Evolutionary conservation across 2,329 filamentous ascomycete genomes (phyloP).

Genomic region (Xylariaceae sp.): DNA sequence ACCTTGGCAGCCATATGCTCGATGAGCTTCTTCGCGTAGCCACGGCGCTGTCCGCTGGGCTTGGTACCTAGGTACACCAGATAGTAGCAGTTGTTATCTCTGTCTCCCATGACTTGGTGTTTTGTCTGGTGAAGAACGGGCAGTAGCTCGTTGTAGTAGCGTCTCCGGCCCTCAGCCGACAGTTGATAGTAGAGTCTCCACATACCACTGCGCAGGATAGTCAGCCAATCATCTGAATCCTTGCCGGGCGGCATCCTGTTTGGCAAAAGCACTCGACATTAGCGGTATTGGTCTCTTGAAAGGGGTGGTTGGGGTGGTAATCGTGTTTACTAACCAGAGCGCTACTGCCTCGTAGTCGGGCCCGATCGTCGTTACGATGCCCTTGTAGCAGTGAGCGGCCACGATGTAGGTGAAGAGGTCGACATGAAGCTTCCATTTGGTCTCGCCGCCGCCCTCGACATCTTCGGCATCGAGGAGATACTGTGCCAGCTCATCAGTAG

Average conservation of each 20-base stretch:
- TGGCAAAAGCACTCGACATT: constrained; percentile 4
- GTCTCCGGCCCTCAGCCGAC: constrained; percentile 62
- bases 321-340: constrained; percentile 57
- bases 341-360: constrained; percentile 72
- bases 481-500: constrained; percentile 64
- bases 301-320: not conserved
- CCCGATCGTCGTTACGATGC: constrained; percentile 68
- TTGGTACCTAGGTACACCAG: constrained; percentile 79
- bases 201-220: constrained; percentile 67
- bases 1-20: constrained; percentile 62
- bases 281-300: constrained; percentile 1
- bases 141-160: constrained; percentile 73
- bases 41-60: constrained; percentile 62
- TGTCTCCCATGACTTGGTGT: constrained; percentile 59
- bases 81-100: constrained; percentile 68
- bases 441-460: constrained; percentile 57
- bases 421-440: constrained; percentile 71
- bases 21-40: constrained; percentile 67
- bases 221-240: constrained; percentile 68
- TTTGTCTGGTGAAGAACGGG: constrained; percentile 71
- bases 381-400: constrained; percentile 68
- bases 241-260: constrained; percentile 68
- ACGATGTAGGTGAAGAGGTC: constrained; percentile 73
- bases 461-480: constrained; percentile 73
- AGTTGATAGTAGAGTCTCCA: constrained; percentile 74